phyloP scores from a whole-genome alignment of 148 eudicot species.

The Amaranthus palmeri region DNA sequence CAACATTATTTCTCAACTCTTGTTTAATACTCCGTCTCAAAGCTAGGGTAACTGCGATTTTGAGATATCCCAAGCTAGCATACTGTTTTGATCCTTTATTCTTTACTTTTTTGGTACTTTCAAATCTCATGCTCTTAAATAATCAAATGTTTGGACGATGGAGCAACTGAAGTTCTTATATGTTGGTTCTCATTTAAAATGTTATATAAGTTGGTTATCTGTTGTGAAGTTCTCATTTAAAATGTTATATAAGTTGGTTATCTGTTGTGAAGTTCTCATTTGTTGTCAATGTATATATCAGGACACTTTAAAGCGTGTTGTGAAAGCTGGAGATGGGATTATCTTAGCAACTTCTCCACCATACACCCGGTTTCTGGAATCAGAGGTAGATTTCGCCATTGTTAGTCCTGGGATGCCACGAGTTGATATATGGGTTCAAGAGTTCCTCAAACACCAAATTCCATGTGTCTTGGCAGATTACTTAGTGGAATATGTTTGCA shows the following conservation, averaged over 20 bases:
- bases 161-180: no score
- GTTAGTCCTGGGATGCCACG: constrained; percentile 89
- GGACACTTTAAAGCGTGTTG: constrained; percentile 87
- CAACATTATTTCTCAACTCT: not conserved
- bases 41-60: not conserved
- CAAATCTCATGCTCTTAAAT: not conserved
- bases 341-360: constrained; percentile 96
- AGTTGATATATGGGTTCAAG: constrained; percentile 88
- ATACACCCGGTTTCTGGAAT: constrained; percentile 70
- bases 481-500: constrained; percentile 87
- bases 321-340: constrained; percentile 95
- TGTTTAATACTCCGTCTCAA: not conserved
- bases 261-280: not conserved
- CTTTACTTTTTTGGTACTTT: not conserved
- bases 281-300: constrained; percentile 22
- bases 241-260: not conserved
- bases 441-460: constrained; percentile 63
- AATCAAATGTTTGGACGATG: not conserved
- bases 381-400: constrained; percentile 75
- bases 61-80: not conserved
- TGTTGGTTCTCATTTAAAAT: no score
- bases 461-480: constrained; percentile 88
- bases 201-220: not conserved
- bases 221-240: not conserved
- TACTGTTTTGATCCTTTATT: not conserved